Evolutionary conservation across 1,284 basidiomycete genomes (phyloP).

Genomic region (Ustilago xerochloae): DNA sequence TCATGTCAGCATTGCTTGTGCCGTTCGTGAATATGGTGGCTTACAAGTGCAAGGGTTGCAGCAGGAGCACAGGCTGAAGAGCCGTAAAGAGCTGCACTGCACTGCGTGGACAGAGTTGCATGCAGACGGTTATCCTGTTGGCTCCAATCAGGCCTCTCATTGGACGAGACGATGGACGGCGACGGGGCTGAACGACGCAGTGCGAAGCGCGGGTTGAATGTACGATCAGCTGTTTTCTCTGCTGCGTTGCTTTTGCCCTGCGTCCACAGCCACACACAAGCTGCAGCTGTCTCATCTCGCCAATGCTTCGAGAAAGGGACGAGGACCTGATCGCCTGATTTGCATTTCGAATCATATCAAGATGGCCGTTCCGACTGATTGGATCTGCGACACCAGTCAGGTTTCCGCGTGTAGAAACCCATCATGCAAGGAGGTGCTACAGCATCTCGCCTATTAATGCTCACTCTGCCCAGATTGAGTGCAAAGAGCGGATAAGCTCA

Average conservation of each 20-base stretch:
- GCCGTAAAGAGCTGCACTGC: neutral
- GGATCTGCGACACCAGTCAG: neutral
- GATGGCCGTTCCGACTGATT: neutral
- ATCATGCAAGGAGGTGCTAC: slow-evolving; percentile 5
- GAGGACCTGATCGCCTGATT: slow-evolving; percentile 1
- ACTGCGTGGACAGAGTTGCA: neutral
- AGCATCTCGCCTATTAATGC: too few relatives aligned
- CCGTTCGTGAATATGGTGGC: neutral
- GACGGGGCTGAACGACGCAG: neutral
- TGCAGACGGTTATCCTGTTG: neutral
- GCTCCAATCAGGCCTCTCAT: neutral
- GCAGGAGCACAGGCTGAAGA: neutral
- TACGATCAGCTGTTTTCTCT: neutral
- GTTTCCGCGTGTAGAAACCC: neutral
- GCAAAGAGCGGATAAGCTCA: neutral
- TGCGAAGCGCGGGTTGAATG: neutral
- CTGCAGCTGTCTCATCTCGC: slow-evolving; percentile 2
- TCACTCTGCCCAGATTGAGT: too few relatives aligned
- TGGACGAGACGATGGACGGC: neutral
- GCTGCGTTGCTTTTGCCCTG: neutral
- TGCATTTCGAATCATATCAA: neutral
- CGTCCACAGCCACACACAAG: neutral
- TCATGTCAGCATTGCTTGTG: too few relatives aligned
- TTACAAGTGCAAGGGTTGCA: neutral
- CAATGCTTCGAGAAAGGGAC: neutral